These are phyloP conservation scores for Ensete ventricosum DNA, from an alignment of 176 grass and related monocot species.

Conservation along the genomic window DNA sequence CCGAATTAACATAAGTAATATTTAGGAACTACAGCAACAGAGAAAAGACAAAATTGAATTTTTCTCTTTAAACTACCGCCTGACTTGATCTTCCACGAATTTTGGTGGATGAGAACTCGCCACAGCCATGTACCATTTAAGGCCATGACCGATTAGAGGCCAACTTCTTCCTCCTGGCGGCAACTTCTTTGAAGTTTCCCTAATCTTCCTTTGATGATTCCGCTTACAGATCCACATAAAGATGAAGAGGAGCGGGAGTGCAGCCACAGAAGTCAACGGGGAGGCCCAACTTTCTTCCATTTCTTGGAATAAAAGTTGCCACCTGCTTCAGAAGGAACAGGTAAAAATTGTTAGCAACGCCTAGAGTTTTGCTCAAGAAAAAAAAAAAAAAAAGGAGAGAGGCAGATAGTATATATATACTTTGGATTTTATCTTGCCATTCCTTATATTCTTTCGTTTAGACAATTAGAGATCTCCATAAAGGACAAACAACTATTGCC, in stretches of 20 bases:
- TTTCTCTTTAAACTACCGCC: not conserved
- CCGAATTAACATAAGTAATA: no score
- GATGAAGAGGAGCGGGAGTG: not conserved
- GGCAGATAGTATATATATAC: no score
- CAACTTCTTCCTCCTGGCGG: conserved; percentile 12
- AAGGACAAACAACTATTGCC: no score
- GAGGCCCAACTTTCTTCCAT: not conserved
- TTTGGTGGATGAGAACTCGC: conserved; percentile 11
- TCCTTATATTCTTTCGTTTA: no score
- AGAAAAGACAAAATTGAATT: no score
- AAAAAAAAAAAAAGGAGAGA: no score
- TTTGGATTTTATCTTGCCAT: no score
- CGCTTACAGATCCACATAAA: not conserved
- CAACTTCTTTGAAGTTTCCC: not conserved
- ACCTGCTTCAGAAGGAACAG: not conserved
- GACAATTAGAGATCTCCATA: no score
- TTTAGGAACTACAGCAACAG: no score
- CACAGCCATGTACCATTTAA: conserved; percentile 4
- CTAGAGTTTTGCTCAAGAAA: no score
- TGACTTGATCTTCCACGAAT: conserved; percentile 13
- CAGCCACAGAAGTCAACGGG: not conserved
- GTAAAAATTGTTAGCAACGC: no score
- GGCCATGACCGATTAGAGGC: conserved; percentile 12
- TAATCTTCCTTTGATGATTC: not conserved
- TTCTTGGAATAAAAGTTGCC: not conserved